Evolutionary conservation across 805 yeast species (phyloP).

Genomic region (Wickerhamomyces mucosus): DNA sequence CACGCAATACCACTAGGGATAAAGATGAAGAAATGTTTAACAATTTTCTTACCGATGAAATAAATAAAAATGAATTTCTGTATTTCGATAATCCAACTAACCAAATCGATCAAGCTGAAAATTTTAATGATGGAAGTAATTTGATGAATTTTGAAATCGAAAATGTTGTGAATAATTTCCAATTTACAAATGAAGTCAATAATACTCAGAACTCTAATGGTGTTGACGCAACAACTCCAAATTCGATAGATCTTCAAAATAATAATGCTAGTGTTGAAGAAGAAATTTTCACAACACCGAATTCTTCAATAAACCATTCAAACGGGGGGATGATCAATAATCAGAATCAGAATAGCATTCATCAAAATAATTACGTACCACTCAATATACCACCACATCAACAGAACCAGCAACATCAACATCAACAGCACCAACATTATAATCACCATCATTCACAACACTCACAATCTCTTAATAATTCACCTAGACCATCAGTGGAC

Average conservation of each 20-base stretch:
- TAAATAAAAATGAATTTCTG: constrained; percentile 15
- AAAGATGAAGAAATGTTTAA: constrained; percentile 18
- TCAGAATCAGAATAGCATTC: background rate
- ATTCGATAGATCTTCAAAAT: constrained; percentile 4
- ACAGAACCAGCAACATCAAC: constrained; percentile 1
- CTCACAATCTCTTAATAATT: constrained; percentile 7
- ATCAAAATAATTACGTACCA: background rate
- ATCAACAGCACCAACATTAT: constrained; percentile 1
- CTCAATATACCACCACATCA: background rate
- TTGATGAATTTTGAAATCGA: background rate
- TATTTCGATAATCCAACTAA: constrained; percentile 5
- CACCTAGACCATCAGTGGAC: constrained; percentile 11
- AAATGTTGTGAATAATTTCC: background rate
- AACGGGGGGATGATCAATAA: background rate
- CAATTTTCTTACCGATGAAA: constrained; percentile 17
- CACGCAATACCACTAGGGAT: background rate
- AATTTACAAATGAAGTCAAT: background rate
- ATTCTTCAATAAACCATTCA: constrained; percentile 1
- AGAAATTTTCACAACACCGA: constrained; percentile 13
- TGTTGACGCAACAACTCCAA: constrained; percentile 10
- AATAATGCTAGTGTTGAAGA: constrained; percentile 3
- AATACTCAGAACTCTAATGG: background rate
- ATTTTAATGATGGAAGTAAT: background rate
- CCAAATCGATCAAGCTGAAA: background rate
- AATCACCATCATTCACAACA: constrained; percentile 4